A percentile compares a stretch with the other conserved stretches of the same genome.
Conservation (phyloP, 225 moss, liverwort and hornwort species). For the Climacium dendroides region DNA sequence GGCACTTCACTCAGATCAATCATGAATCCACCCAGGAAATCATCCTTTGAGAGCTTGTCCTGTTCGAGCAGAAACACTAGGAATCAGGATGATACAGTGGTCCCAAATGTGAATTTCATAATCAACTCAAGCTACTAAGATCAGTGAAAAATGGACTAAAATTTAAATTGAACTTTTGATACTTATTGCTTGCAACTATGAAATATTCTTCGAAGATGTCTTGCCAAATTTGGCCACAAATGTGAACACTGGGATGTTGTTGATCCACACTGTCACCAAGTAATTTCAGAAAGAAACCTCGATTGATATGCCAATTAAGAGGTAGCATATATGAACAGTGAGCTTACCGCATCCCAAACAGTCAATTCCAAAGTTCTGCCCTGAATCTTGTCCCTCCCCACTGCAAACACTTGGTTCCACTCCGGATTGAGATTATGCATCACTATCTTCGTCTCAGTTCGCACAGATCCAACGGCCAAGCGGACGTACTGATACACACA, state of each 20-base stretch:
- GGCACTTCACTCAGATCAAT: constrained; percentile 68
- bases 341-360: constrained; percentile 70
- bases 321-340: background rate
- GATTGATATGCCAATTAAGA: background rate
- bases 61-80: background rate
- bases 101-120: background rate
- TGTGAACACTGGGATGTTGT: background rate
- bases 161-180: background rate
- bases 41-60: constrained; percentile 70
- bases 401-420: constrained; percentile 84
- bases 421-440: constrained; percentile 61
- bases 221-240: background rate
- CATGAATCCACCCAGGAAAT: constrained; percentile 75
- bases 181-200: background rate
- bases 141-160: background rate
- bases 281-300: background rate
- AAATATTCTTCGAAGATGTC: background rate
- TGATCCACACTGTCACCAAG: background rate
- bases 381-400: constrained; percentile 76
- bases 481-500: constrained; percentile 57
- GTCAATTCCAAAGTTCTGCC: constrained; percentile 60
- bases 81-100: background rate
- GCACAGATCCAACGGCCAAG: constrained; percentile 55
- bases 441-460: constrained; percentile 58
- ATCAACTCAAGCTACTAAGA: background rate